These are phyloP conservation scores for Diddensiella caesifluorescens DNA, from an alignment of 805 yeast genomes.

Conservation along the genomic window DNA sequence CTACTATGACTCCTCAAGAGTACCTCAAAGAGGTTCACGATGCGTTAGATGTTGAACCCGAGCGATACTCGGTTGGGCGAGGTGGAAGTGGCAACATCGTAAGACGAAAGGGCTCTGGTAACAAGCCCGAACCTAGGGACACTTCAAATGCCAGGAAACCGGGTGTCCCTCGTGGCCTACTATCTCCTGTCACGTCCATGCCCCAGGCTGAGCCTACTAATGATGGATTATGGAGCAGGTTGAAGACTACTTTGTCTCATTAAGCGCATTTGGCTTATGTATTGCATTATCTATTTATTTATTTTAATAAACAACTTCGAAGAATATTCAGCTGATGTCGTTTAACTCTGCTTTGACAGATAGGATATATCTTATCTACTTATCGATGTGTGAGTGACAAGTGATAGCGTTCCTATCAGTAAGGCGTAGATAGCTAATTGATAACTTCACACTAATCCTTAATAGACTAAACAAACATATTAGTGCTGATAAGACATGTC, in stretches of 20 bases:
- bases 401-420: too few relatives aligned
- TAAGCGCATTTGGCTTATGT: too few relatives aligned
- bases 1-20: slow-evolving; percentile 30
- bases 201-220: slow-evolving; percentile 2
- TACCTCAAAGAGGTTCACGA: slow-evolving; percentile 31
- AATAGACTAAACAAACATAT: too few relatives aligned
- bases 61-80: slow-evolving; percentile 33
- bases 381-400: too few relatives aligned
- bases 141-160: not conserved
- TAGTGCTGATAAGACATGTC: too few relatives aligned
- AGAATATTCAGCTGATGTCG: too few relatives aligned
- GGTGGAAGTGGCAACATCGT: slow-evolving; percentile 36
- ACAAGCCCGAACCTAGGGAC: not conserved
- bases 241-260: slow-evolving; percentile 19
- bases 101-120: slow-evolving; percentile 1
- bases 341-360: too few relatives aligned
- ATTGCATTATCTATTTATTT: too few relatives aligned
- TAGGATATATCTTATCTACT: too few relatives aligned
- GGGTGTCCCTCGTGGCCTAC: slow-evolving; percentile 1
- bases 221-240: slow-evolving; percentile 14
- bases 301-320: too few relatives aligned
- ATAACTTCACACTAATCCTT: too few relatives aligned
- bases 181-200: slow-evolving; percentile 4
- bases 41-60: slow-evolving; percentile 29
- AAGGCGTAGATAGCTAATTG: too few relatives aligned